These are phyloP conservation scores for Puccinia coronata DNA, from an alignment of 1,284 basidiomycete species.

Conservation along the genomic window DNA sequence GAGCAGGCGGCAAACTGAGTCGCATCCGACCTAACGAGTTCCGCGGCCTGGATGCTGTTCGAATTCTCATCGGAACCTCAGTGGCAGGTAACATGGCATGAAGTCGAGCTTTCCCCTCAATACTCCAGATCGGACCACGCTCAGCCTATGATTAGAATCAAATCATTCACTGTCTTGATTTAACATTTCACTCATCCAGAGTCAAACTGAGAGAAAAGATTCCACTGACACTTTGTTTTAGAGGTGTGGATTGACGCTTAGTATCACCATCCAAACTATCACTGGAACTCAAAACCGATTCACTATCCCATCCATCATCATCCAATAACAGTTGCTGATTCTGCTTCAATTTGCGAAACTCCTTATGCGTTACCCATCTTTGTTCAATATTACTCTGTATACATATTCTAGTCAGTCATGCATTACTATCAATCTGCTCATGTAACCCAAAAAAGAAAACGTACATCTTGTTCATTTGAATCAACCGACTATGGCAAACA, in stretches of 20 bases:
- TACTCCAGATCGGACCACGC: slow-evolving; percentile 44
- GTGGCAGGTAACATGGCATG: slow-evolving; percentile 9
- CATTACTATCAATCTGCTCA: neutral
- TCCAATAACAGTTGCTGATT: neutral
- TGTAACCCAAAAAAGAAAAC: neutral
- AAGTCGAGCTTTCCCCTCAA: slow-evolving; percentile 33
- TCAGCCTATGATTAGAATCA: slow-evolving; percentile 18
- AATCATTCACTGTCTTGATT: neutral
- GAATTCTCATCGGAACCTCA: slow-evolving; percentile 17
- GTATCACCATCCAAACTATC: neutral
- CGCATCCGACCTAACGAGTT: slow-evolving; percentile 47
- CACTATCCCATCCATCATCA: slow-evolving; percentile 40
- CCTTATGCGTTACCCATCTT: slow-evolving; percentile 42
- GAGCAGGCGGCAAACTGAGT: slow-evolving; percentile 42
- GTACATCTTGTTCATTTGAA: slow-evolving; percentile 3
- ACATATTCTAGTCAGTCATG: neutral
- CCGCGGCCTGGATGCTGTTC: slow-evolving; percentile 28
- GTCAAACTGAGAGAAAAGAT: slow-evolving; percentile 4
- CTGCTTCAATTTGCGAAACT: slow-evolving; percentile 39
- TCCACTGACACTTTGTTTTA: slow-evolving; percentile 6
- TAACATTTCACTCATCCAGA: no score
- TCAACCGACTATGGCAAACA: slow-evolving; percentile 2
- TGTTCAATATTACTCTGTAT: slow-evolving; percentile 24
- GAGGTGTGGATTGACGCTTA: slow-evolving; percentile 15
- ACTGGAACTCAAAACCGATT: slow-evolving; percentile 6